Evolutionary conservation across 169 alveolate genomes (phyloP), one percentile per base, ranked within the genome.

Genomic region (Cryptosporidium felis): DNA sequence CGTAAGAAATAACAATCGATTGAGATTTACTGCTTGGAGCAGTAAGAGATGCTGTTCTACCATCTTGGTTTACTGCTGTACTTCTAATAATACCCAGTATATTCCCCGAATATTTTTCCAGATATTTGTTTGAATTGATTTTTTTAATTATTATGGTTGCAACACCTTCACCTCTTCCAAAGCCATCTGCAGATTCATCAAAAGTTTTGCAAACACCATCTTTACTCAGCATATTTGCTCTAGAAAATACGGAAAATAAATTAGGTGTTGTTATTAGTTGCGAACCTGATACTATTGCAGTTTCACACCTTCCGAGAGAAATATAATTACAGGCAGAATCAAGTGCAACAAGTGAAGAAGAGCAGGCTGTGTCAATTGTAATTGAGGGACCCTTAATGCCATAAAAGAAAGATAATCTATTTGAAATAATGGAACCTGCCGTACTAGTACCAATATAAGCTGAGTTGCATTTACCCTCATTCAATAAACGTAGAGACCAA

Each of bases 21-120:
- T 91, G 94, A 0, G 92, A 89, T 30, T 82, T 90, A 23, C 94
- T 91, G 18, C 89, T 89, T 14, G 94, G 94, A 2, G 94, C 92
- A 8, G 94, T 91, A n/a, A 91, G 88, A 14, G 91, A 85, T 16
- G 92, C 92, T 30, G 90, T 80, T 28, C 80, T 45, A 40, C 94
- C 94, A 30, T 66, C 92, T 58, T 91, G 94, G 62, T 89, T 89
- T 59, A 60, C 62, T 18, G 90, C 89, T 28, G 92, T 63, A 21
- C 92, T 90, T 30, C 49, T 74, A 23, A 74, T 10, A 38, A 74
- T 53, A 2, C 85, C 85, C n/a, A 74, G 26, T 34, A 88, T 32
- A 6, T 34, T 5, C n/a, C n/a, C n/a, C n/a, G n/a, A n/a, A n/a
- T n/a, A n/a, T 28, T 62, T 28, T 2, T 18, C 74, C 88, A 44